Percentiles rank a stretch among this genome's conserved stretches.
Conservation (phyloP, 345 rosid species). For the Microthlaspi erraticum region DNA sequence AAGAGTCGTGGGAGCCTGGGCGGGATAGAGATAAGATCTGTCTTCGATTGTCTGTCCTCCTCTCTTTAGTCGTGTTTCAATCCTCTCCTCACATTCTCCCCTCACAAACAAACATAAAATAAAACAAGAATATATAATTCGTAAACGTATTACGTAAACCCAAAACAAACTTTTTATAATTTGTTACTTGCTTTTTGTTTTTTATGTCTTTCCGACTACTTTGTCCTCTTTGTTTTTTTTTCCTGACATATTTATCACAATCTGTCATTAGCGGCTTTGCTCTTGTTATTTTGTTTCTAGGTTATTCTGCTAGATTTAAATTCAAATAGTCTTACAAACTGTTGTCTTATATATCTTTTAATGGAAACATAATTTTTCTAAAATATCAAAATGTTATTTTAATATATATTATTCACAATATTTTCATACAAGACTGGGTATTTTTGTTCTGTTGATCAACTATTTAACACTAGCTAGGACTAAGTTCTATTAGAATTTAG, state of each 20-base stretch:
- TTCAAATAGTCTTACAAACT: neutral
- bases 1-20: slow-evolving; percentile 48
- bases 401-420: neutral
- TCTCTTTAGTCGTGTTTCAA: slow-evolving; percentile 44
- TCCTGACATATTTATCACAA: slow-evolving; percentile 40
- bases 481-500: neutral
- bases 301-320: neutral
- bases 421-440: neutral
- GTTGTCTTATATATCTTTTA: neutral
- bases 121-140: slow-evolving; percentile 27
- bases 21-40: slow-evolving; percentile 46
- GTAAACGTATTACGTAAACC: slow-evolving; percentile 36
- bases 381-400: neutral
- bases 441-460: neutral
- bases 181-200: slow-evolving; percentile 36
- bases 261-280: slow-evolving; percentile 15
- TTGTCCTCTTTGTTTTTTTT: slow-evolving; percentile 39
- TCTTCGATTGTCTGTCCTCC: slow-evolving; percentile 38
- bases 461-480: neutral
- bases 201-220: slow-evolving; percentile 27
- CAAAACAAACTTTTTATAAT: slow-evolving; percentile 42
- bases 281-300: neutral
- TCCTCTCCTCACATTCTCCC: slow-evolving; percentile 43
- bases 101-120: slow-evolving; percentile 39
- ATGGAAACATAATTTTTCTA: neutral